Conservation (phyloP, 202 grass and related monocot species). For the Brachypodium distachyon region DNA sequence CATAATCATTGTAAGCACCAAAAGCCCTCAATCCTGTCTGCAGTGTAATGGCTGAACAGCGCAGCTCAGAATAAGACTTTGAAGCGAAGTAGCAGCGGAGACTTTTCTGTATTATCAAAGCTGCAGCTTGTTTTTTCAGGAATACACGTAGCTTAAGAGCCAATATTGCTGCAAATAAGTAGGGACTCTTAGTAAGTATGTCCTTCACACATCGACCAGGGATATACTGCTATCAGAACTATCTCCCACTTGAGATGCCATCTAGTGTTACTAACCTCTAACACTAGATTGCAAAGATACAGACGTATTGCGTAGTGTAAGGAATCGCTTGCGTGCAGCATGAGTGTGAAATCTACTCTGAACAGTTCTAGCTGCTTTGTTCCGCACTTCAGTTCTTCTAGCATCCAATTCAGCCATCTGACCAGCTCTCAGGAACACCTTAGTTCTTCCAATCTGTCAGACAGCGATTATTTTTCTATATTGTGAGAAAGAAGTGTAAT, state of each 20-base stretch:
- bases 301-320: constrained; percentile 35
- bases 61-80: constrained; percentile 45
- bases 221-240: neutral
- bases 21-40: constrained; percentile 60
- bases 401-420: constrained; percentile 99
- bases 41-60: constrained; percentile 52
- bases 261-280: constrained; percentile 51
- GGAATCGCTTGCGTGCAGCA: constrained; percentile 48
- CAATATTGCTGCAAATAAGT: constrained; percentile 49
- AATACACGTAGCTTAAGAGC: constrained; percentile 44
- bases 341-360: constrained; percentile 67
- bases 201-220: neutral
- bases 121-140: constrained; percentile 57
- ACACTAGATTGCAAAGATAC: constrained; percentile 57
- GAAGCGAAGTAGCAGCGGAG: constrained; percentile 35
- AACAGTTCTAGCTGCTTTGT: constrained; percentile 57
- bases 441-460: constrained; percentile 82
- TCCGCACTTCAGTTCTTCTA: constrained; percentile 80
- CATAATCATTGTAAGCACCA: constrained; percentile 55
- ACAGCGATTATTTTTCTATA: constrained; percentile 10
- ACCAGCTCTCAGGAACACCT: constrained; percentile 91
- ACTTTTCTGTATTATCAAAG: constrained; percentile 63
- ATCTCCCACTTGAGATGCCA: neutral
- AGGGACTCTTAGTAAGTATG: constrained; percentile 8
- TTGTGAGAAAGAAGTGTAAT: neutral